Conservation (phyloP, 2,329 filamentous ascomycete genomes). For the Cercospora canescens region DNA sequence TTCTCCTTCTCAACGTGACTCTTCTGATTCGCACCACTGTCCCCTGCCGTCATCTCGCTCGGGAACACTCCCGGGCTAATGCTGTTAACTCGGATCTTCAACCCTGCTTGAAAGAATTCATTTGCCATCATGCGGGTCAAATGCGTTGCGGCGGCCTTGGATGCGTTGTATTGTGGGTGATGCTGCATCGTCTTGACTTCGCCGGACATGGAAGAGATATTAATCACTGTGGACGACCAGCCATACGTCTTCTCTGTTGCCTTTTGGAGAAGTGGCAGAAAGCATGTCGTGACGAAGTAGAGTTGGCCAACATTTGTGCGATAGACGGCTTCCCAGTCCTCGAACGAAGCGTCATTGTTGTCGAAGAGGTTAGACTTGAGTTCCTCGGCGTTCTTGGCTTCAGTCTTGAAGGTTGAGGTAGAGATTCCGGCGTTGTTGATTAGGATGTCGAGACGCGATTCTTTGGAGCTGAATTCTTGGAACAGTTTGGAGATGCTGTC, state of each 20-base stretch:
- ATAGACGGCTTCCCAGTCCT: slow-evolving; percentile 49
- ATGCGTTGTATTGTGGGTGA: slow-evolving; percentile 51
- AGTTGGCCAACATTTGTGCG: slow-evolving; percentile 50
- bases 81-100: slow-evolving; percentile 59
- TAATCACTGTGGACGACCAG: slow-evolving; percentile 48
- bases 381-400: slow-evolving; percentile 43
- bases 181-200: slow-evolving; percentile 49
- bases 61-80: slow-evolving; percentile 59
- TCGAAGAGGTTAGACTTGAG: slow-evolving; percentile 48
- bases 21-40: slow-evolving; percentile 56
- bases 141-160: slow-evolving; percentile 51
- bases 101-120: slow-evolving; percentile 52
- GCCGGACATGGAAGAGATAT: slow-evolving; percentile 49
- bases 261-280: slow-evolving; percentile 49
- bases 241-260: slow-evolving; percentile 43
- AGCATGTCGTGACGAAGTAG: slow-evolving; percentile 49
- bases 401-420: slow-evolving; percentile 40
- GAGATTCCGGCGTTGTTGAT: slow-evolving; percentile 52
- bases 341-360: slow-evolving; percentile 40
- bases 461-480: slow-evolving; percentile 45
- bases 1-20: slow-evolving; percentile 54
- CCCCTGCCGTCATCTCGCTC: slow-evolving; percentile 58
- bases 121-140: slow-evolving; percentile 57
- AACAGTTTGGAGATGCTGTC: slow-evolving; percentile 44
- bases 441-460: slow-evolving; percentile 45